Conservation (phyloP, 805 yeast species). For the Ogataea siamensis region DNA sequence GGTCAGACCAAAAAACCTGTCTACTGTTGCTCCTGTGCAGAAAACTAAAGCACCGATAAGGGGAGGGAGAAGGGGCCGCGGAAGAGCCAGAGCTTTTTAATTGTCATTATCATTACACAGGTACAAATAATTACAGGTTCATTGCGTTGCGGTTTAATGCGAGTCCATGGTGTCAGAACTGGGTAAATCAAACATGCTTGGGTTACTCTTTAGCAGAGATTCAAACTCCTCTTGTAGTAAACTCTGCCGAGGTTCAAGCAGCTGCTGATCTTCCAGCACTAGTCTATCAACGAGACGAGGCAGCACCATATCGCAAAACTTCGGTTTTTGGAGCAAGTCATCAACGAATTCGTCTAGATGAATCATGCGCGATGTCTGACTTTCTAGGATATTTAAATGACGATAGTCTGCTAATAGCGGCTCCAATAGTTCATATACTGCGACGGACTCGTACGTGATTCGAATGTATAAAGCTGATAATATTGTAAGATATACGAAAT, state of each 20-base stretch:
- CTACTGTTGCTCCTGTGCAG: conserved; percentile 40
- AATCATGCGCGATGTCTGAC: conserved; percentile 39
- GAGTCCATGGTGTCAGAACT: no score
- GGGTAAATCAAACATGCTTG: no score
- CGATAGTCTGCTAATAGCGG: conserved; percentile 63
- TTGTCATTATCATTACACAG: no score
- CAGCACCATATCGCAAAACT: conserved; percentile 71
- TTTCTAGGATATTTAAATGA: conserved; percentile 53
- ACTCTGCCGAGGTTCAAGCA: conserved; percentile 40
- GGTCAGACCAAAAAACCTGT: conserved; percentile 40
- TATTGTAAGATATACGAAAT: conserved; percentile 76
- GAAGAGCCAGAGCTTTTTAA: conserved; percentile 34
- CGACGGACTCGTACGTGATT: conserved; percentile 41
- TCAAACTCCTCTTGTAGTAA: conserved; percentile 35
- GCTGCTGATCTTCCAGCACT: conserved; percentile 41
- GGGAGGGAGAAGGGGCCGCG: conserved; percentile 30
- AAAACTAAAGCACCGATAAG: conserved; percentile 26
- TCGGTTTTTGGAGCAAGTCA: conserved; percentile 48
- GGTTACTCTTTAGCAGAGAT: no score
- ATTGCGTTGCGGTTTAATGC: background rate
- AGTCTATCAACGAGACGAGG: conserved; percentile 55
- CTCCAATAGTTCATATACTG: conserved; percentile 52
- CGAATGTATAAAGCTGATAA: conserved; percentile 66
- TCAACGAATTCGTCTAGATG: conserved; percentile 79
- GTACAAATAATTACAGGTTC: background rate